Base-by-base conservation (phyloP, 306 rosid species). In the Coriaria nepalensis region DNA sequence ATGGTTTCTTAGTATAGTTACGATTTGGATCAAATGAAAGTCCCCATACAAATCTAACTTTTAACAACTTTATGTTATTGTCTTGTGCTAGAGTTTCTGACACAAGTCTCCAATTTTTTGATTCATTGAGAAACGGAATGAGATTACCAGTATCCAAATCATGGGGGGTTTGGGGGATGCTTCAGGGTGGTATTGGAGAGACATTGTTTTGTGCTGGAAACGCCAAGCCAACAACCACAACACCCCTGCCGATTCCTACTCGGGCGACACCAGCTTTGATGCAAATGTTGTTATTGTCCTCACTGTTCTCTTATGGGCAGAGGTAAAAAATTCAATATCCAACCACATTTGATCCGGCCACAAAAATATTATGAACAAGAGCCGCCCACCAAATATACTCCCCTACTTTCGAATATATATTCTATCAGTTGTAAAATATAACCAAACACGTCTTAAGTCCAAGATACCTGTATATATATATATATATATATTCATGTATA, bases 101-200 rank as follows among this genome's bases (percentile, higher is more conserved):
- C 14, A 33, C 45, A 46, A 15, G 29, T 33, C 15, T 33, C 54
- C 35, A 37, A 40, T 8, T 20, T n/a, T 6, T n/a, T n/a, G n/a
- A n/a, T 9, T 32, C 7, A 2, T 11, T 2, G 33, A 20, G 53
- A 49, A 50, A 20, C 13, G 6, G 8, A 13, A 33, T 64, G 12
- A 20, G n/a, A 32, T 65, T 77, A 85, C 94, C 92, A 5, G 87
- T 68, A 63, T 90, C 98, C 4, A 94, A 85, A 75, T 90, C 98
- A 61, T 90, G 98, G 63, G n/a, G n/a, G 95, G 98, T 52, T 95
- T 95, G 0, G 98, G 98, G 7, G 98, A 90, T 41, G 98, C 98
- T 79, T 90, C 94, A 15, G 98, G 98, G 66, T 90, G 98, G 77
- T 90, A 85, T 56, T 90, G 98, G 62, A 90, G 86, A 47, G 98